A percentile compares a stretch with the other conserved stretches of the same genome.
Conservation (phyloP, 768 basidiomycete genomes). For the Leucosporidium yakuticum region DNA sequence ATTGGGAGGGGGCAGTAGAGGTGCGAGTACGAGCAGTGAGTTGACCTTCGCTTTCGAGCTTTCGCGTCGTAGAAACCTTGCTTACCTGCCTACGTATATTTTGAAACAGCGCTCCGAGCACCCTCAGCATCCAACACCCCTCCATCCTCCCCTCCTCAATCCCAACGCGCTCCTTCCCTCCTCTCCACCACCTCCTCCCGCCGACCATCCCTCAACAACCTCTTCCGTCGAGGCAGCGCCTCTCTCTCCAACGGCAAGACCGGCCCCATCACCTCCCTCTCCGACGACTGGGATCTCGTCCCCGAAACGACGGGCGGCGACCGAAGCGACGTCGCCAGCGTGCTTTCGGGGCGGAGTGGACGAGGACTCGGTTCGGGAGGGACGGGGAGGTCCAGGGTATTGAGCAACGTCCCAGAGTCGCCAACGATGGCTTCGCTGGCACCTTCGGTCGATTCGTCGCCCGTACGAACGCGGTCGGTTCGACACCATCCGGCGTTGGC, state of each 20-base stretch:
- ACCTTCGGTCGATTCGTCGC: no score
- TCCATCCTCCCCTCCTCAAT: not conserved
- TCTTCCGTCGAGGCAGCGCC: constrained; percentile 1
- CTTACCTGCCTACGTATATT: not conserved
- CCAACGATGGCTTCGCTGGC: no score
- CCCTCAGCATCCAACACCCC: not conserved
- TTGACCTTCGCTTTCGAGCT: not conserved
- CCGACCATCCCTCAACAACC: not conserved
- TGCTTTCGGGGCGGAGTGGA: not conserved
- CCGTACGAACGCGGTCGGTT: constrained; percentile 12
- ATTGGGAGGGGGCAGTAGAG: not conserved
- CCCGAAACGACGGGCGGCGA: not conserved
- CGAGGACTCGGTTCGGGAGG: not conserved
- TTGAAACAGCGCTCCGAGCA: not conserved
- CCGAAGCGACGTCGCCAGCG: not conserved
- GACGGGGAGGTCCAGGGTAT: not conserved
- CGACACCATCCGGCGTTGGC: constrained; percentile 13
- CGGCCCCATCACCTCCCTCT: not conserved
- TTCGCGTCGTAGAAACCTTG: not conserved
- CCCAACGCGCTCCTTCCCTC: constrained; percentile 1
- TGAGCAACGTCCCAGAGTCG: no score
- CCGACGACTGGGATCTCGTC: not conserved
- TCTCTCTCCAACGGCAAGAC: no score
- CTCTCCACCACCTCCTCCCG: constrained; percentile 1
- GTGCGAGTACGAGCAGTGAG: not conserved